Evolutionary conservation across 2,329 filamentous ascomycete genomes (phyloP), one percentile per base, ranked within the genome.

Genomic region (Thielaviopsis euricoi): DNA sequence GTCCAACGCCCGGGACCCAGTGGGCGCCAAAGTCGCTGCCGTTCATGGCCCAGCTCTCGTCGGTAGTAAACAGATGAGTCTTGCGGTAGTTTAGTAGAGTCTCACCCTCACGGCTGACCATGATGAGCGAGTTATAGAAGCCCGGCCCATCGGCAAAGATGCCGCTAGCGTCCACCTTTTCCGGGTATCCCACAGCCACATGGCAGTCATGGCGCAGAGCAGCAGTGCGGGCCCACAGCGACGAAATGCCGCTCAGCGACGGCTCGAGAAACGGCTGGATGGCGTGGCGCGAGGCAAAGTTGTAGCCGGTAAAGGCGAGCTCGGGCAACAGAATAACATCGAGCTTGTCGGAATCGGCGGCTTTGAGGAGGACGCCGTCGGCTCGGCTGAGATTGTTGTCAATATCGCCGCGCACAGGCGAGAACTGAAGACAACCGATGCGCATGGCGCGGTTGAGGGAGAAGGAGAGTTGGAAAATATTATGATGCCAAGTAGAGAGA

Each of bases 251-350:
- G 0, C 78, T 73, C 5, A 78, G 76, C 0, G 79, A 79, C 0
- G 74, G 77, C 65, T 93, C 87, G 3, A 91, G 78, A 63, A 75
- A 86, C 0, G 85, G 84, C 1, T 70, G 69, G 50, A 91, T 89
- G 1, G 87, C 76, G 33, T 78, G 71, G 2, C 87, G 67, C 0
- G 82, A 85, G 49, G 78, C 76, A 71, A 90, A 91, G 67, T 89
- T 89, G 72, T 90, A 93, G 29, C 87, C 84, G 59, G 81, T 77
- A 65, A 91, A 89, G 1, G 87, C 85, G 67, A 91, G 71, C 66
- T 91, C 87, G 0, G 87, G 86, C 0, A 91, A 71, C 0, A 91
- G 80, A 0, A 93, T 73, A 29, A 90, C 74, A 65, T 89, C 85
- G 17, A 58, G 29, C 17, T 56, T 51, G 22, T 54, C 49, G n/a